Percentiles rank a stretch among this genome's conserved stretches.
These are phyloP conservation scores for Metarhizium robertsii DNA, from an alignment of 2,329 filamentous ascomycete genomes.

Conservation along the genomic window DNA sequence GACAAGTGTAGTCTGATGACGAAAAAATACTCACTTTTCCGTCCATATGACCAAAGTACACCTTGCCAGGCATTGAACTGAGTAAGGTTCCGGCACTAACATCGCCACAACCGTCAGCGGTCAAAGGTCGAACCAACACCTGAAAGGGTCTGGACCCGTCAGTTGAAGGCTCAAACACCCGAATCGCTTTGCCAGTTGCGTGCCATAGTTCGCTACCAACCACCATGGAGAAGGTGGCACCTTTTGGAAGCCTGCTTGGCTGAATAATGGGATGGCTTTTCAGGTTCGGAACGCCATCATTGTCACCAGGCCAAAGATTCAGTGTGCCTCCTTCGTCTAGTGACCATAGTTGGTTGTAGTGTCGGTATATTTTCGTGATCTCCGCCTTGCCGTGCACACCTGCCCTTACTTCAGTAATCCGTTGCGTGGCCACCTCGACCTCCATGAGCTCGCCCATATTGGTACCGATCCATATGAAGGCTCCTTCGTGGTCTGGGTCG, in stretches of 20 bases:
- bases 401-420: slow-evolving; percentile 57
- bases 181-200: slow-evolving; percentile 76
- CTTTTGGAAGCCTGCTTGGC: slow-evolving; percentile 68
- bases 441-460: slow-evolving; percentile 84
- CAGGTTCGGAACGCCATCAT: slow-evolving; percentile 62
- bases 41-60: slow-evolving; percentile 87
- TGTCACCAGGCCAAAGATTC: slow-evolving; percentile 76
- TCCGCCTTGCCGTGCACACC: slow-evolving; percentile 70
- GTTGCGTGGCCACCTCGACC: slow-evolving; percentile 69
- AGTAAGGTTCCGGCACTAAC: slow-evolving; percentile 76
- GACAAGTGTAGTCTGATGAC: slow-evolving; percentile 61
- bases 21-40: slow-evolving; percentile 95
- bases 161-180: slow-evolving; percentile 68
- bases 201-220: slow-evolving; percentile 83
- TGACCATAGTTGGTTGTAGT: slow-evolving; percentile 87
- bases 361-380: slow-evolving; percentile 75
- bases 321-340: slow-evolving; percentile 82
- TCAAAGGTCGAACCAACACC: slow-evolving; percentile 61
- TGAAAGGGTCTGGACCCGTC: slow-evolving; percentile 65
- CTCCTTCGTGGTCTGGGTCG: slow-evolving; percentile 71
- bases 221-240: slow-evolving; percentile 81
- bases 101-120: slow-evolving; percentile 68
- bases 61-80: slow-evolving; percentile 63
- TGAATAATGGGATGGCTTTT: slow-evolving; percentile 57
- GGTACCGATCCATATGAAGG: slow-evolving; percentile 80